phyloP scores from a whole-genome alignment of 805 yeast species.

The Metschnikowia anglica region DNA sequence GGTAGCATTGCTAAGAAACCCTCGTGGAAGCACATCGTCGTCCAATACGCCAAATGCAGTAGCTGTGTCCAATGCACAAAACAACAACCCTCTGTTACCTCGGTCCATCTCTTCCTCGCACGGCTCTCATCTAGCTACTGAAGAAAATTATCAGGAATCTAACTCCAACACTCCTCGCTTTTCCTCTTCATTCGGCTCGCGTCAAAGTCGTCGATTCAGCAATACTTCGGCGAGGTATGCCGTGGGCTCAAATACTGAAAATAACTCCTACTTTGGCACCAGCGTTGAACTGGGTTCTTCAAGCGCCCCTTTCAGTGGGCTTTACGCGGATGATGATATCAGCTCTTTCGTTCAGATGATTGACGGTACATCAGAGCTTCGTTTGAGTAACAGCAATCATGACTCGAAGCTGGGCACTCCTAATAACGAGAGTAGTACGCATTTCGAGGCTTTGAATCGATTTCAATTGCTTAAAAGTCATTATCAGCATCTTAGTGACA shows the following conservation, averaged over 20 bases:
- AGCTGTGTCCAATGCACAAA: slow-evolving; percentile 25
- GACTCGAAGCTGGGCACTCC: slow-evolving; percentile 18
- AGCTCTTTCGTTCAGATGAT: slow-evolving; percentile 70
- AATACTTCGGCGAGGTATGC: slow-evolving; percentile 24
- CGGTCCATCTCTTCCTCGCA: slow-evolving; percentile 41
- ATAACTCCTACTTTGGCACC: slow-evolving; percentile 28
- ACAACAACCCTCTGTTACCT: slow-evolving; percentile 25
- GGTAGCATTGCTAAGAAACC: slow-evolving; percentile 52
- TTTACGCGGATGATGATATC: slow-evolving; percentile 56
- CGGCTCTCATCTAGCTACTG: slow-evolving; percentile 34
- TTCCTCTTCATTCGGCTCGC: slow-evolving; percentile 71
- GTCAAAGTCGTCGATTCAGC: slow-evolving; percentile 51
- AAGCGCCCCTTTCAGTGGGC: slow-evolving; percentile 40
- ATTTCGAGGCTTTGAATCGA: slow-evolving; percentile 47
- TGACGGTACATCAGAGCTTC: slow-evolving; percentile 59
- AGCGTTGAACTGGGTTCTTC: slow-evolving; percentile 39
- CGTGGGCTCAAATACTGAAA: slow-evolving; percentile 23
- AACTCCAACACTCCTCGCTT: slow-evolving; percentile 54
- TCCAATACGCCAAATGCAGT: slow-evolving; percentile 30
- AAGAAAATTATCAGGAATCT: slow-evolving; percentile 28
- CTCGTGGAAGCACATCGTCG: slow-evolving; percentile 46
- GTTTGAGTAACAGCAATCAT: slow-evolving; percentile 27
- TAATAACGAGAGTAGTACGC: slow-evolving; percentile 22
- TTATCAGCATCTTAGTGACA: slow-evolving; percentile 56
- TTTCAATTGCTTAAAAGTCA: slow-evolving; percentile 53